Base-by-base conservation (phyloP, 2,329 filamentous ascomycete genomes). In the Fusarium albidum region DNA sequence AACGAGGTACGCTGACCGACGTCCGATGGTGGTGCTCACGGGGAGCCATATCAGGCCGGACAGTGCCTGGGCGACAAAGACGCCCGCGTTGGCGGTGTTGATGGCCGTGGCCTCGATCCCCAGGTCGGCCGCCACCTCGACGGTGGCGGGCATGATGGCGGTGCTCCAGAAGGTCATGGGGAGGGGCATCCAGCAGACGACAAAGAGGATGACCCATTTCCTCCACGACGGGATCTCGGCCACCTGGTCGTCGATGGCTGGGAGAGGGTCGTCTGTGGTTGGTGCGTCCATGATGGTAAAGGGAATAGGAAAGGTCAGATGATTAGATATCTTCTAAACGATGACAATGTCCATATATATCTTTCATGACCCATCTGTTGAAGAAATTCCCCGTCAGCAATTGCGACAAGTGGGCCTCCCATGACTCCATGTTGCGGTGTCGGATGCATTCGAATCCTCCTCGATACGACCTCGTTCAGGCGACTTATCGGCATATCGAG, bases 161-260 rank as follows among this genome's bases (percentile, higher is more conserved):
- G 65, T 67, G 29, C 65, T 62, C 65, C 65, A 67, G 39, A 67
- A 68, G 3, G 65, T 67, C 65, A 66, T 68, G 9, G 65, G 65
- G 5, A 67, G 50, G 2, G 65, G 63, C 65, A 67, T 67, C 65
- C 65, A 67, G 7, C 65, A 67, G 9, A 67, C 65, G 5, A 67
- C 65, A 14, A 67, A 67, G 12, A 67, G 63, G 10, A 67, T 67
- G 1, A 68, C 49, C 63, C 65, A 68, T 55, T 62, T 68, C n/a
- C 65, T 44, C 65, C 65, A 67, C 0, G 57, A 28, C 0, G 65
- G 59, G 3, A 67, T 55, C 7, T 63, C 52, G 2, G 51, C 59
- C 1, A 53, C 65, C 8, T 60, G 43, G 18, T 67, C 63, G 31
- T 68, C 65, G 21, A 67, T 53, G 29, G 65, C 38, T 9, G n/a